Base-by-base conservation (phyloP, 495 filamentous ascomycete genomes). In the Aspergillus sparsus region DNA sequence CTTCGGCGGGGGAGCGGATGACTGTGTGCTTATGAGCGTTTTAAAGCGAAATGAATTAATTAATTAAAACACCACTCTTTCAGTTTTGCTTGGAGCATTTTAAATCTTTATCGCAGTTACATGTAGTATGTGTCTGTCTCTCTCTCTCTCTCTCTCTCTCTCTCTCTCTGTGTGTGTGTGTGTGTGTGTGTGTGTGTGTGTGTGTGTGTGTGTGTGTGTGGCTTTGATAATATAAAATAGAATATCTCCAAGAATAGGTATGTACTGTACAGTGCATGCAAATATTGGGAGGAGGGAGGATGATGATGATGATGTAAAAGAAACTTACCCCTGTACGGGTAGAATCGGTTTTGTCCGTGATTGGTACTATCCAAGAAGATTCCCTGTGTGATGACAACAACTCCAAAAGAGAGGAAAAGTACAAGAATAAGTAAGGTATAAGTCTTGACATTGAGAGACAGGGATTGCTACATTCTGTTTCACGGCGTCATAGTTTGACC, bases 401-500 rank as follows among this genome's bases (percentile, higher is more conserved):
- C n/a, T n/a, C n/a, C n/a, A n/a, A n/a, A 27, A 27, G 21, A 21
- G 21, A 27, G 21, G 21, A 27, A 7, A 10, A 9, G 27, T 47
- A 21, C 5, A 0, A 3, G 1, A 8, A 18, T 8, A 47, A 16
- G 10, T 7, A 18, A 4, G 16, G 4, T 47, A 7, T 16, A 2
- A 21, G 44, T 8, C 7, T 47, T 18, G 10, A 11, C n/a, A 9
- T 11, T 27, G 46, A 32, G n/a, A 11, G 8, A n/a, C n/a, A 31
- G 15, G 7, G n/a, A 35, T 18, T 49, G 62, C 18, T 65, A 77
- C 76, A 57, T 80, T 77, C 0, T 60, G 57, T 7, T 67, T 70
- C 11, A 82, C 79, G 7, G 74, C 74, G 0, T 80, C 74, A 53
- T 80, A 82, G 50, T 83, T 83, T 1, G 80, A 83, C 35, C 80